Conservation (phyloP, 768 basidiomycete genomes). For the Leccinum subgranulosum region DNA sequence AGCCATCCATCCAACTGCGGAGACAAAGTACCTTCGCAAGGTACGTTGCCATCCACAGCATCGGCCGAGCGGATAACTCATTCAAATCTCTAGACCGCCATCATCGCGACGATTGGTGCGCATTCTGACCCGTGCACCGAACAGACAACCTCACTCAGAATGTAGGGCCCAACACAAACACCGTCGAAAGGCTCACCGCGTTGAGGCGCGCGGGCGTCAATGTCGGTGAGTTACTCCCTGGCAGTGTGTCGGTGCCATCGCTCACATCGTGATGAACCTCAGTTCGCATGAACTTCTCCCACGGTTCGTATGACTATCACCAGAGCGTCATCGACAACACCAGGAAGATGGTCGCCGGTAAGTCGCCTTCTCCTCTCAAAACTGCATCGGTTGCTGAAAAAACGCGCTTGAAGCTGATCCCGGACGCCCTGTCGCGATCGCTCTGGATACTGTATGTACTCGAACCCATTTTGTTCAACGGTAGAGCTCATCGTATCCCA, state of each 20-base stretch:
- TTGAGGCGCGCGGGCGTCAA: slow-evolving; percentile 93
- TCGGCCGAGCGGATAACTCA: slow-evolving; percentile 1
- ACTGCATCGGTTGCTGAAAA: slow-evolving; percentile 2
- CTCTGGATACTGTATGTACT: slow-evolving; percentile 84
- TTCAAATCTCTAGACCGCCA: slow-evolving; percentile 67
- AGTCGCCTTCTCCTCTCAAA: slow-evolving; percentile 20
- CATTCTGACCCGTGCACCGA: slow-evolving; percentile 1
- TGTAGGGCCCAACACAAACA: slow-evolving; percentile 91
- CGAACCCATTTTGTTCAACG: neutral
- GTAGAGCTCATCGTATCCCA: slow-evolving; percentile 28
- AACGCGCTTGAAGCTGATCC: slow-evolving; percentile 39
- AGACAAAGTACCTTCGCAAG: slow-evolving; percentile 89
- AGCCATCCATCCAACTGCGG: slow-evolving; percentile 67
- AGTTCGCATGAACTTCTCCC: slow-evolving; percentile 99
- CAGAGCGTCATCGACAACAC: slow-evolving; percentile 99
- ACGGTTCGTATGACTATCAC: slow-evolving; percentile 98
- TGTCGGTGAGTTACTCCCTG: slow-evolving; percentile 65
- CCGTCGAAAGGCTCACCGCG: slow-evolving; percentile 79
- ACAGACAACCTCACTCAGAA: slow-evolving; percentile 4
- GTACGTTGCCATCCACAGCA: slow-evolving; percentile 39
- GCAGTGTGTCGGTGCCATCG: neutral
- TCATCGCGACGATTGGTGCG: slow-evolving; percentile 97
- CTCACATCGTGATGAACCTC: slow-evolving; percentile 10
- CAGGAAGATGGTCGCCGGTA: slow-evolving; percentile 77
- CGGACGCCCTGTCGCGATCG: slow-evolving; percentile 95